These are phyloP conservation scores for Capronia americana DNA, from an alignment of 2,329 filamentous ascomycete species.

Conservation along the genomic window DNA sequence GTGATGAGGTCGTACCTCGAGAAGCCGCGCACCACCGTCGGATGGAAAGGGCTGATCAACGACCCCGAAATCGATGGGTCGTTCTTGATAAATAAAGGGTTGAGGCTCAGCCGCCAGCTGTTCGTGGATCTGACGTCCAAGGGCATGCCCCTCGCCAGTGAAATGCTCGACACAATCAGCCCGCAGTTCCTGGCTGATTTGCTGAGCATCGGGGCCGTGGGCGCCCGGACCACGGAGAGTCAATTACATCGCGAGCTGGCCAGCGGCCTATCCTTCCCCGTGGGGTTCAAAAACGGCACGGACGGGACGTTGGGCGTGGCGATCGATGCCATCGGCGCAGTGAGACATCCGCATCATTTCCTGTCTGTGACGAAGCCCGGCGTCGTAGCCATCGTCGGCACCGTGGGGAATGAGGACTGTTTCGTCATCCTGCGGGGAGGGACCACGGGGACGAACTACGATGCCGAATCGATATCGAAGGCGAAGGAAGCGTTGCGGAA, in stretches of 20 bases:
- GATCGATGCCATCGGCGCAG: constrained; percentile 90
- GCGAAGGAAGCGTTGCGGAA: constrained; percentile 79
- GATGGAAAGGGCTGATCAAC: constrained; percentile 99
- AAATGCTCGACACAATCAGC: constrained; percentile 99
- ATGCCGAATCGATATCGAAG: constrained; percentile 78
- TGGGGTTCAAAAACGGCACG: constrained; percentile 99
- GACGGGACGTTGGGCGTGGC: constrained; percentile 90
- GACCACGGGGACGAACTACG: constrained; percentile 90
- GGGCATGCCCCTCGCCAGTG: constrained; percentile 93
- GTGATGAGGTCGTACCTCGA: constrained; percentile 99
- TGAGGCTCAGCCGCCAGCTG: constrained; percentile 88
- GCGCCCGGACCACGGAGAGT: constrained; percentile 93
- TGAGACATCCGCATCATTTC: constrained; percentile 77
- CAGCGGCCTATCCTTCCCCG: constrained; percentile 92
- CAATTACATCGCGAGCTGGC: constrained; percentile 96
- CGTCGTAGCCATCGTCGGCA: constrained; percentile 91
- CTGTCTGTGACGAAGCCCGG: constrained; percentile 97
- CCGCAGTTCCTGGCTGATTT: constrained; percentile 97
- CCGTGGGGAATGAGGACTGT: constrained; percentile 92
- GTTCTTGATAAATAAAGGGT: constrained; percentile 98
- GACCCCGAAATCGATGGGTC: constrained; percentile 97
- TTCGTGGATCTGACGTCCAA: constrained; percentile 86
- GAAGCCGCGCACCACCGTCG: constrained; percentile 96
- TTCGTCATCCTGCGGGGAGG: constrained; percentile 96
- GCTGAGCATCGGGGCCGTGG: constrained; percentile 93